phyloP scores from a whole-genome alignment of 148 eudicot species.

The Rhododendron simsii region DNA sequence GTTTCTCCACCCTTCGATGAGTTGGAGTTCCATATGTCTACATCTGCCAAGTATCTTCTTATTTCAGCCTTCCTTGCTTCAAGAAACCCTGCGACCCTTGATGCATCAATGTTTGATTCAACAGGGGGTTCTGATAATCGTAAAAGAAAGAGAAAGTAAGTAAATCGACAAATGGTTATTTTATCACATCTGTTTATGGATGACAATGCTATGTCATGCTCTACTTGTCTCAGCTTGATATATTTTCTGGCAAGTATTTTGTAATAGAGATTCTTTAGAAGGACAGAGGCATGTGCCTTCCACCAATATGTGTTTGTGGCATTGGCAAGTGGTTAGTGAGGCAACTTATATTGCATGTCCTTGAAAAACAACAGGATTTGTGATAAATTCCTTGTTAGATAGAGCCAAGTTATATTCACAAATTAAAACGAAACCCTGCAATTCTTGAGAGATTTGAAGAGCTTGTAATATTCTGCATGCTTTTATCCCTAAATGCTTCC shows the following conservation, averaged over 20 bases:
- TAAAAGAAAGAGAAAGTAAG: slow-evolving; percentile 78
- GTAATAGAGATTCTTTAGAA: not conserved
- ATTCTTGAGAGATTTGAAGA: not conserved
- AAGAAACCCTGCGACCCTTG: slow-evolving; percentile 96
- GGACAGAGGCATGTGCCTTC: not conserved
- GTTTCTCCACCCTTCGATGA: slow-evolving; percentile 41
- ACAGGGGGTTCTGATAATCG: slow-evolving; percentile 76
- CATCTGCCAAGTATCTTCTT: slow-evolving; percentile 89
- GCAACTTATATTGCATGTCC: not conserved
- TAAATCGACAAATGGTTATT: not conserved
- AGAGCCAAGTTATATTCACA: not conserved
- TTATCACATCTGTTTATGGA: too few relatives aligned
- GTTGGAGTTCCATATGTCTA: slow-evolving; percentile 78
- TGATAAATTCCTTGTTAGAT: not conserved
- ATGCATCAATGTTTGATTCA: slow-evolving; percentile 88
- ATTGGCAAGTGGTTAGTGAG: not conserved
- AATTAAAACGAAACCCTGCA: not conserved
- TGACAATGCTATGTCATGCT: not conserved
- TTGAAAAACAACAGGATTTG: not conserved
- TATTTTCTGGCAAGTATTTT: not conserved
- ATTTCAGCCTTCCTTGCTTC: slow-evolving; percentile 93
- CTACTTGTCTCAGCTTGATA: slow-evolving; percentile 2
- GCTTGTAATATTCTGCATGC: not conserved
- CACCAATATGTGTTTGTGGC: not conserved
- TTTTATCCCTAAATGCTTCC: not conserved